Evolutionary conservation across 2,329 filamentous ascomycete genomes (phyloP).

Genomic region (Tetracladium maxilliforme): DNA sequence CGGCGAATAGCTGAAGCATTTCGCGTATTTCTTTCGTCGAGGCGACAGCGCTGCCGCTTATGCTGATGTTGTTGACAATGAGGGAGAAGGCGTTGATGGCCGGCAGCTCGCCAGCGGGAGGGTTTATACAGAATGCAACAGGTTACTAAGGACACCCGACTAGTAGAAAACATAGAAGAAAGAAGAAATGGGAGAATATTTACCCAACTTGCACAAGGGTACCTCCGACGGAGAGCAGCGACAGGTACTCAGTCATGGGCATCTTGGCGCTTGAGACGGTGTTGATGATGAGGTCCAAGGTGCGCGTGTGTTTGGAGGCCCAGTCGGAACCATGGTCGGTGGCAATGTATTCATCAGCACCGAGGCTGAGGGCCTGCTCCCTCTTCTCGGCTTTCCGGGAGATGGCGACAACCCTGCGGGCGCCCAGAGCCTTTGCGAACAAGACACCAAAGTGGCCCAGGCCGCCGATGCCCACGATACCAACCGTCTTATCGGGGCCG

Average conservation of each 20-base stretch:
- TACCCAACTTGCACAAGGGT: conserved; percentile 53
- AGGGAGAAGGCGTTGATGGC: neutral
- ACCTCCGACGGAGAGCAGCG: conserved; percentile 41
- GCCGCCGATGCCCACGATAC: conserved; percentile 56
- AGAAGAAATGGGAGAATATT: too few relatives aligned
- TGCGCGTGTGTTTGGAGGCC: conserved; percentile 34
- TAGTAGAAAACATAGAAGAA: too few relatives aligned
- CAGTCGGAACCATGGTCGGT: conserved; percentile 41
- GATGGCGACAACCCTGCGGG: conserved; percentile 46
- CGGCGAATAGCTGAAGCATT: neutral
- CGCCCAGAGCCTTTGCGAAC: conserved; percentile 52
- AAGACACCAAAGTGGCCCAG: conserved; percentile 59
- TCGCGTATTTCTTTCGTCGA: neutral
- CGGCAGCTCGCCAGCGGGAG: conserved; percentile 15
- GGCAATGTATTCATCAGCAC: conserved; percentile 36
- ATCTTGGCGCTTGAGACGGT: conserved; percentile 43
- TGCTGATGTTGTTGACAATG: neutral
- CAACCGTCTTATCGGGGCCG: conserved; percentile 54
- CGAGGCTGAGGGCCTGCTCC: conserved; percentile 40
- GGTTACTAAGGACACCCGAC: too few relatives aligned
- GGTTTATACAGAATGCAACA: too few relatives aligned
- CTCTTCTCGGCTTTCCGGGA: conserved; percentile 40
- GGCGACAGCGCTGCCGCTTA: neutral
- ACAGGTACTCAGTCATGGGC: conserved; percentile 47
- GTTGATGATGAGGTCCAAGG: conserved; percentile 42